phyloP scores from a whole-genome alignment of 345 rosid species.

The Conringia planisiliqua region DNA sequence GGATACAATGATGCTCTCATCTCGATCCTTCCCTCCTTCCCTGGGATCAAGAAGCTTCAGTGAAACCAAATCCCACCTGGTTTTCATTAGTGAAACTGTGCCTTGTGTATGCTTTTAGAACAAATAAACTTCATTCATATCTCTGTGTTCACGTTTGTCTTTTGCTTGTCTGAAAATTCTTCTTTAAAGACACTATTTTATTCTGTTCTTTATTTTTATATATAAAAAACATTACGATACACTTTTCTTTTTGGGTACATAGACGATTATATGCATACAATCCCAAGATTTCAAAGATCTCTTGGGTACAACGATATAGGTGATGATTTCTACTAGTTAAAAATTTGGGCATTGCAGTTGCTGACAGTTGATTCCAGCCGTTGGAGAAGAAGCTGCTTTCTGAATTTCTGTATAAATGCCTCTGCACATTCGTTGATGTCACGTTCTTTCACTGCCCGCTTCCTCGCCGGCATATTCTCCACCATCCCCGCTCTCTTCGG shows the following conservation, averaged over 20 bases:
- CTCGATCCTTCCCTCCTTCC: slow-evolving; percentile 80
- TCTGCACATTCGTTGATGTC: slow-evolving; percentile 75
- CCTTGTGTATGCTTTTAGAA: slow-evolving; percentile 27
- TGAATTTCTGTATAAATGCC: slow-evolving; percentile 69
- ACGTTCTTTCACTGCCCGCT: slow-evolving; percentile 13
- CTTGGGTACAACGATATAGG: background rate
- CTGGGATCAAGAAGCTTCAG: slow-evolving; percentile 88
- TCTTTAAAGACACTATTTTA: slow-evolving; percentile 4
- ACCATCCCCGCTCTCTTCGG: background rate
- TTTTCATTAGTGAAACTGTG: slow-evolving; percentile 20
- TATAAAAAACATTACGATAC: background rate
- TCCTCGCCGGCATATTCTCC: slow-evolving; percentile 12
- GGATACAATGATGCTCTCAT: slow-evolving; percentile 86
- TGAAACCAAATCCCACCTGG: slow-evolving; percentile 26
- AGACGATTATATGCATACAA: slow-evolving; percentile 1
- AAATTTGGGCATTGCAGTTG: slow-evolving; percentile 5
- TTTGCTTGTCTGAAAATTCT: slow-evolving; percentile 15
- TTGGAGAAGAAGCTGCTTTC: slow-evolving; percentile 59
- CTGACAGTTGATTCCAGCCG: slow-evolving; percentile 55
- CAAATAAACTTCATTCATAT: slow-evolving; percentile 26
- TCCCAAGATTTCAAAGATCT: background rate
- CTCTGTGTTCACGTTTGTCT: background rate
- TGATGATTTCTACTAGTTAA: background rate
- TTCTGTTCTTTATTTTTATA: background rate
- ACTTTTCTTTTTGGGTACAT: slow-evolving; percentile 1